Conservation (phyloP, 805 yeast species). For the Ogataea minuta region DNA sequence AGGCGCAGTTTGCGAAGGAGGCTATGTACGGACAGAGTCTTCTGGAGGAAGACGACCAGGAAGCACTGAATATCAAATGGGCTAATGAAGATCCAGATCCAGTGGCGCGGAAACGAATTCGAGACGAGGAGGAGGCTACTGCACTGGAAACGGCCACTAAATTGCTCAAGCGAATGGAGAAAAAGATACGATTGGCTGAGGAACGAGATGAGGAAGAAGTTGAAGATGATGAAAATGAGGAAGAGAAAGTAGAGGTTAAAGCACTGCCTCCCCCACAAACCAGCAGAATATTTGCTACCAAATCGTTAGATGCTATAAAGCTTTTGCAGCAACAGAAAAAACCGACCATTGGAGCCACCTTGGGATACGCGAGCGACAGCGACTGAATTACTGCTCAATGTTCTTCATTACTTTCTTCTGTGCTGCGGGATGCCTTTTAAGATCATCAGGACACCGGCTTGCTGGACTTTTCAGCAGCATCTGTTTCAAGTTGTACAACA, state of each 20-base stretch:
- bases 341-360: constrained; percentile 3
- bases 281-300: constrained; percentile 4
- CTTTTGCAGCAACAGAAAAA: constrained; percentile 1
- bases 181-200: constrained; percentile 24
- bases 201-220: constrained; percentile 10
- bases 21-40: constrained; percentile 86
- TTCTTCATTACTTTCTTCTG: constrained; percentile 15
- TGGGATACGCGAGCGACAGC: constrained; percentile 16
- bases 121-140: constrained; percentile 47
- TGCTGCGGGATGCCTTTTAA: constrained; percentile 26
- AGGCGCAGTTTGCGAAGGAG: constrained; percentile 94
- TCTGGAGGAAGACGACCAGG: constrained; percentile 47
- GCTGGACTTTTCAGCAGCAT: constrained; percentile 43
- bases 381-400: constrained; percentile 14
- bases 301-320: constrained; percentile 12
- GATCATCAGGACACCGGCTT: constrained; percentile 42
- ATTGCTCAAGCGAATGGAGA: constrained; percentile 36
- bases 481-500: constrained; percentile 49
- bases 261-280: constrained; percentile 4
- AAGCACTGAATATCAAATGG: constrained; percentile 75
- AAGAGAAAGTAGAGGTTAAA: not conserved
- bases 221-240: constrained; percentile 1
- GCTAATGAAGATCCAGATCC: constrained; percentile 89
- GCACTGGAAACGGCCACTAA: constrained; percentile 53
- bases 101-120: constrained; percentile 48